These are phyloP conservation scores for Globisporangium splendens DNA, from an alignment of 352 stramenopile genomes.

Conservation along the genomic window DNA sequence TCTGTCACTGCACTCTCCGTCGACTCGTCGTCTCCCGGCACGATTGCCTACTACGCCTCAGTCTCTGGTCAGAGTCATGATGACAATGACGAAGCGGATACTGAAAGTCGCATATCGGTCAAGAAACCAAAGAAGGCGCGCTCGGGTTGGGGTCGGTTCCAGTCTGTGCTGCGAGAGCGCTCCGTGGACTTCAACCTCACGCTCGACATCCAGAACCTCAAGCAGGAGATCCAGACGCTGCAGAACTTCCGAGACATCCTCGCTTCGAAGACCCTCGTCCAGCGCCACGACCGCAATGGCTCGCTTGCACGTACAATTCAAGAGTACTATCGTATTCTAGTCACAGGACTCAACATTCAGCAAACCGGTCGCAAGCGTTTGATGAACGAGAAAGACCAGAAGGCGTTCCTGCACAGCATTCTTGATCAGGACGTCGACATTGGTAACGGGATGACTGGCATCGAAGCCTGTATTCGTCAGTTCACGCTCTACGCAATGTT, in stretches of 20 bases:
- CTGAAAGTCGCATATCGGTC: not conserved
- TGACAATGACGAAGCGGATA: not conserved
- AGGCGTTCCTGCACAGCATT: constrained; percentile 33
- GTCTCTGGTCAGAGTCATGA: not conserved
- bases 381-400: constrained; percentile 21
- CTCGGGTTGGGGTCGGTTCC: constrained; percentile 15
- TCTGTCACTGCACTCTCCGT: too few relatives aligned
- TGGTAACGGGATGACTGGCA: constrained; percentile 25
- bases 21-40: not conserved
- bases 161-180: constrained; percentile 23
- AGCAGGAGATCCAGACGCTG: constrained; percentile 33
- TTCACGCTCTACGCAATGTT: constrained; percentile 42
- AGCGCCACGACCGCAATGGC: constrained; percentile 20
- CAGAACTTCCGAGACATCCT: constrained; percentile 26
- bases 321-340: constrained; percentile 29
- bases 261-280: constrained; percentile 15
- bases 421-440: constrained; percentile 34
- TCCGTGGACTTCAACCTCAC: constrained; percentile 29
- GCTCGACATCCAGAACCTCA: constrained; percentile 35
- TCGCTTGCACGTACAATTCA: constrained; percentile 24
- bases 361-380: constrained; percentile 15
- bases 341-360: constrained; percentile 13
- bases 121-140: constrained; percentile 9
- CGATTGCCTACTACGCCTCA: not conserved
- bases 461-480: constrained; percentile 36